Evolutionary conservation across 306 rosid species (phyloP).

Genomic region (Vigna unguiculata): DNA sequence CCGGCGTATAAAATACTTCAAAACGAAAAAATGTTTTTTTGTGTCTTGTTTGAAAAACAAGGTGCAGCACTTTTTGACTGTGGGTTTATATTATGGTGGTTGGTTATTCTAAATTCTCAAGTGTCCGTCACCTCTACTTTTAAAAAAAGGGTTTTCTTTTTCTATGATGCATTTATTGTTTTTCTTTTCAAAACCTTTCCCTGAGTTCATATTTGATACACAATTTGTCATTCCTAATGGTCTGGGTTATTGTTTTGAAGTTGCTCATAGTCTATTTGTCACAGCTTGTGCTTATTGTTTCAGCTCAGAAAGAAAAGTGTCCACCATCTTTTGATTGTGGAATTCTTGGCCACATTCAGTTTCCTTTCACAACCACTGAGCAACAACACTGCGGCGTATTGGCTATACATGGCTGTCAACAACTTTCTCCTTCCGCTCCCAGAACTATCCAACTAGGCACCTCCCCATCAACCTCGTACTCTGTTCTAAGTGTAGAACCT

Average conservation of each 20-base stretch:
- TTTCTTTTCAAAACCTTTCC: no score
- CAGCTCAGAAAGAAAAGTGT: constrained; percentile 32
- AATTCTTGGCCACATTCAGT: background rate
- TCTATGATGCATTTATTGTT: background rate
- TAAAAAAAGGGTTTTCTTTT: no score
- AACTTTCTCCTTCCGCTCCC: rapidly evolving
- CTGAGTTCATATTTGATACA: background rate
- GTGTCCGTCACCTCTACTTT: background rate
- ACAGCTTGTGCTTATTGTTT: background rate
- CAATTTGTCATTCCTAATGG: constrained; percentile 23
- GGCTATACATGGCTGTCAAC: constrained; percentile 23
- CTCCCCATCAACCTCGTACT: background rate
- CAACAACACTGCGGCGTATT: constrained; percentile 42
- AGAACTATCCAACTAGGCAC: constrained; percentile 27
- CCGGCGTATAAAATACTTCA: background rate
- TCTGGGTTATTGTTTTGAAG: background rate
- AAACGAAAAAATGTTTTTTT: background rate
- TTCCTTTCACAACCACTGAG: constrained; percentile 43
- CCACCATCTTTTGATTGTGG: constrained; percentile 37
- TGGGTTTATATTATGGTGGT: background rate
- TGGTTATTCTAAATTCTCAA: background rate
- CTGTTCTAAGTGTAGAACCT: background rate
- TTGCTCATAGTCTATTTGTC: constrained; percentile 1
- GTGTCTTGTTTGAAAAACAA: background rate
- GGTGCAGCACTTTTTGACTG: background rate